Evolutionary conservation across 345 rosid species (phyloP), one percentile per base, ranked within the genome.

Genomic region (Isatis tinctoria): DNA sequence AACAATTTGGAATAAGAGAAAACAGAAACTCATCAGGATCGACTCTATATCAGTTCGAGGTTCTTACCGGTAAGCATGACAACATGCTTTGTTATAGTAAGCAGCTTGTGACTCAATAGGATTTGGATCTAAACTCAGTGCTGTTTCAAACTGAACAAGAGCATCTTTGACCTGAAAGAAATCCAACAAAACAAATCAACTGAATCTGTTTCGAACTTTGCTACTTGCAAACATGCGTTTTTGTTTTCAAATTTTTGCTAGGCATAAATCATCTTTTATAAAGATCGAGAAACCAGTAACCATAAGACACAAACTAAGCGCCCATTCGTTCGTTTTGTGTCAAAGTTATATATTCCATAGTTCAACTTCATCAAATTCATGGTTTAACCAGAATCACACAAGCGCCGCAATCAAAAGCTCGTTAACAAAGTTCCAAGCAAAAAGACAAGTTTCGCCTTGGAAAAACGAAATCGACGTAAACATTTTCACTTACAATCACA

Each of bases 41-140:
- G 12, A 9, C n/a, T 10, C 6, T 51, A 16, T 7, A 6, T 8
- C 58, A 51, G 3, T 30, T 26, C 5, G 20, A 57, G 69, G 56
- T 72, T 39, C 75, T 51, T 83, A 88, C 97, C 82, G 70, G 82
- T 84, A 92, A 67, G 93, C 93, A 84, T 87, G 96, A 80, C 97
- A 92, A 73, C 97, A 90, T 36, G 97, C 97, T 86, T 95, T 95
- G 83, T 92, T 90, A 77, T 92, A 92, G 48, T 86, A 86, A 39
- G 97, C 96, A 79, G 99, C 97, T 81, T 92, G 99, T 70, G 97
- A 84, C 81, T 90, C 99, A 14, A 73, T 44, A 39, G 89, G 84
- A 39, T 80, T 87, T 67, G 97, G 97, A 79, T 90, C 78, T 72
- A 95, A 78, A 76, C 73, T 86, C 69, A 92, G 84, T 12, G 97